Evolutionary conservation across 345 rosid genomes (phyloP).

Genomic region (Xanthoceras sorbifolium): DNA sequence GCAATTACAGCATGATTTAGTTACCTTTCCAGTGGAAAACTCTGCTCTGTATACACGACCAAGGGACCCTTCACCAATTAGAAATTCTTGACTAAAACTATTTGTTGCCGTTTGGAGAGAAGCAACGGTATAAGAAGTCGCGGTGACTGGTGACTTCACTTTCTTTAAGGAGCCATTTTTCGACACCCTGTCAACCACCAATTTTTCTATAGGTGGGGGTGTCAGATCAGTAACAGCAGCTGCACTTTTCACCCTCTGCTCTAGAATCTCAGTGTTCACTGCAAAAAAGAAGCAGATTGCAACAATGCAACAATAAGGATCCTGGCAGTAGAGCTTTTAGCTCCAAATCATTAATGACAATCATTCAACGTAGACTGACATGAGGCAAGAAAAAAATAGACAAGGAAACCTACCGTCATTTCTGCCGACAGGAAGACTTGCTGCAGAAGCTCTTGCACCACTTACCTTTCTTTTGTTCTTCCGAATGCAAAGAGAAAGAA

Average conservation of each 20-base stretch:
- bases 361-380: background rate
- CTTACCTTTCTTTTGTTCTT: slow-evolving; percentile 48
- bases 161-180: slow-evolving; percentile 72
- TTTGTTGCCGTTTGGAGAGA: slow-evolving; percentile 87
- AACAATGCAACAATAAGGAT: slow-evolving; percentile 9
- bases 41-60: slow-evolving; percentile 98
- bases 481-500: slow-evolving; percentile 47
- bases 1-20: background rate
- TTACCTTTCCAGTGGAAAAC: slow-evolving; percentile 86
- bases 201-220: slow-evolving; percentile 71
- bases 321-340: background rate
- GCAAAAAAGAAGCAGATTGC: slow-evolving; percentile 20
- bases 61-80: slow-evolving; percentile 94
- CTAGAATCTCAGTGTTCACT: slow-evolving; percentile 58
- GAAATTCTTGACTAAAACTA: slow-evolving; percentile 91
- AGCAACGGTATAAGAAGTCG: slow-evolving; percentile 79
- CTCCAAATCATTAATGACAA: slow-evolving; percentile 6
- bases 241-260: slow-evolving; percentile 60
- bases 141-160: slow-evolving; percentile 75
- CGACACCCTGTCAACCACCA: slow-evolving; percentile 58
- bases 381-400: slow-evolving; percentile 8
- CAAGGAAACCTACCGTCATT: slow-evolving; percentile 39
- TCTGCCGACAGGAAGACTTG: slow-evolving; percentile 49
- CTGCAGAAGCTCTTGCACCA: slow-evolving; percentile 47
- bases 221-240: slow-evolving; percentile 74